A percentile compares a stretch with the other conserved stretches of the same genome.
These are phyloP conservation scores for Quercus phellos DNA, from an alignment of 331 rosid genomes.

Conservation along the genomic window DNA sequence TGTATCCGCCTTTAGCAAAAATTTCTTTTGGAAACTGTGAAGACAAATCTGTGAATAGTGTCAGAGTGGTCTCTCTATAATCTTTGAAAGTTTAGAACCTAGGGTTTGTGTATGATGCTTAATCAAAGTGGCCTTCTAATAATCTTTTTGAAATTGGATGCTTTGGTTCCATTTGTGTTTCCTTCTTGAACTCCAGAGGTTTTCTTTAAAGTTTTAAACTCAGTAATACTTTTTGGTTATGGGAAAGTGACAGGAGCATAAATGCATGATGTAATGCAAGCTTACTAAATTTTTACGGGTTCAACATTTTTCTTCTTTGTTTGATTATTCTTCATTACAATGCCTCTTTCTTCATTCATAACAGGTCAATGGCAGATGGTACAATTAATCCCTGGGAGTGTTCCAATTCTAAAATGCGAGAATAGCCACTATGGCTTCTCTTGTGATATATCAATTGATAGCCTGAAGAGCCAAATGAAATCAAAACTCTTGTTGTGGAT, in stretches of 20 bases:
- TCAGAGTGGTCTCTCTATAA: not conserved
- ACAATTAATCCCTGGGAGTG: slow-evolving; percentile 61
- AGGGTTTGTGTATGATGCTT: slow-evolving; percentile 11
- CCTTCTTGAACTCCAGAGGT: not conserved
- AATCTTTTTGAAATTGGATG: not conserved
- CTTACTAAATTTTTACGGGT: not conserved
- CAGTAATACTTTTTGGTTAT: not conserved
- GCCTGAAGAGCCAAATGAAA: slow-evolving; percentile 69
- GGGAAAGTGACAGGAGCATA: not conserved
- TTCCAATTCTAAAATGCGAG: slow-evolving; percentile 71
- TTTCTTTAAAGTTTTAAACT: slow-evolving; percentile 7
- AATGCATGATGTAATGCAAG: slow-evolving; percentile 4
- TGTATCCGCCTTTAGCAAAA: not conserved
- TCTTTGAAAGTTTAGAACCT: slow-evolving; percentile 11
- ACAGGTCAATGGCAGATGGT: slow-evolving; percentile 56
- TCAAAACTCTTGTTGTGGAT: slow-evolving; percentile 71
- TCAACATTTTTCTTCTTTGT: not conserved
- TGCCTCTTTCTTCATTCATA: slow-evolving; percentile 11
- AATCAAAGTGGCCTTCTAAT: not conserved
- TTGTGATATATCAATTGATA: slow-evolving; percentile 87
- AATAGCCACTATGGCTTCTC: slow-evolving; percentile 49
- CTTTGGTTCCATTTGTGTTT: not conserved
- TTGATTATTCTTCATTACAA: not conserved
- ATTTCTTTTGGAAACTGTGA: slow-evolving; percentile 7
- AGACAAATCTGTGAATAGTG: slow-evolving; percentile 1